Percentiles rank a stretch among this genome's conserved stretches.
phyloP scores from a whole-genome alignment of 2,329 filamentous ascomycete species.

The Cucurbitaria berberidis region DNA sequence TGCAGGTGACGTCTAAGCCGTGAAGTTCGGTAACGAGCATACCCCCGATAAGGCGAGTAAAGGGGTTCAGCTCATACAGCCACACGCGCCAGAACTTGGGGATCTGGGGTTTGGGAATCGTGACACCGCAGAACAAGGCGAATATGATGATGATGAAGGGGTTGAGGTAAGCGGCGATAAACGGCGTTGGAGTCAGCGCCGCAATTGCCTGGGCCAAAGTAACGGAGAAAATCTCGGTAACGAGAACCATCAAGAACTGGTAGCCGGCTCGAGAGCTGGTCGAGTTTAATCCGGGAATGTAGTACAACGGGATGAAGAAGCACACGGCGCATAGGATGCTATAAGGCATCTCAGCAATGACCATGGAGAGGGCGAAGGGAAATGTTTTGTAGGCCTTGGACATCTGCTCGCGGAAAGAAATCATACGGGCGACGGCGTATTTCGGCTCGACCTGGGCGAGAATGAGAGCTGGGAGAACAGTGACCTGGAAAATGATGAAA shows the following conservation, averaged over 20 bases:
- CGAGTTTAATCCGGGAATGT: constrained; percentile 75
- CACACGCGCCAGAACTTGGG: constrained; percentile 78
- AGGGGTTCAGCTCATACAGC: constrained; percentile 83
- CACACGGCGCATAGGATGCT: constrained; percentile 76
- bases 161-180: constrained; percentile 80
- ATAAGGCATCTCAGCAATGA: constrained; percentile 86
- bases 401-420: constrained; percentile 85
- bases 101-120: constrained; percentile 79
- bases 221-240: constrained; percentile 84
- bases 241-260: constrained; percentile 83
- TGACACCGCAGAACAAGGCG: constrained; percentile 85
- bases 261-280: constrained; percentile 74
- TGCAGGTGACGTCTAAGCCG: constrained; percentile 67
- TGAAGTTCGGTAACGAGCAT: constrained; percentile 82
- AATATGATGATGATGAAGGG: constrained; percentile 70
- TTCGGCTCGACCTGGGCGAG: constrained; percentile 84
- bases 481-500: constrained; percentile 90
- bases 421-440: constrained; percentile 78
- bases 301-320: constrained; percentile 87
- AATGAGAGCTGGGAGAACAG: constrained; percentile 82
- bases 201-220: constrained; percentile 76
- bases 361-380: constrained; percentile 77
- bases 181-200: constrained; percentile 76
- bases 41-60: constrained; percentile 80
- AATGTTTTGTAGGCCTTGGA: constrained; percentile 85